phyloP scores from a whole-genome alignment of 805 yeast genomes.

The Candida cerambycidarum region DNA sequence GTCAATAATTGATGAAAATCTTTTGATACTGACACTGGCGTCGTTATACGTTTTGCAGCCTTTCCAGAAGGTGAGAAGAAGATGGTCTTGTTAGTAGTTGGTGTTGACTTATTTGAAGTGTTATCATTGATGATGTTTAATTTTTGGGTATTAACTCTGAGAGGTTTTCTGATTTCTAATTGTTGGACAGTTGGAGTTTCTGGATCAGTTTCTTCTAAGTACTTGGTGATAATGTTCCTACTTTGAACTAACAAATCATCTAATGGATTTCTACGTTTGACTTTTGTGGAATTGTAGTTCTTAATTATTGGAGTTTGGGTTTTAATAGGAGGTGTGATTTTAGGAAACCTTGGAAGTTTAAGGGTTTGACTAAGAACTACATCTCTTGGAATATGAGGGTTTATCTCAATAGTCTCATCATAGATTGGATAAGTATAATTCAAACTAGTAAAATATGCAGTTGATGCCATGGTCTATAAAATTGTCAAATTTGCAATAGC shows the following conservation, averaged over 20 bases:
- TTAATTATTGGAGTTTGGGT: not conserved
- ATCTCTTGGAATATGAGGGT: constrained; percentile 16
- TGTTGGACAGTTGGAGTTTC: not conserved
- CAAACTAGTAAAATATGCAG: constrained; percentile 13
- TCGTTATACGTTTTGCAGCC: constrained; percentile 22
- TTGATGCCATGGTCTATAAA: constrained; percentile 1
- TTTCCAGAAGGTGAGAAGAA: constrained; percentile 29
- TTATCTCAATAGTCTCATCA: constrained; percentile 11
- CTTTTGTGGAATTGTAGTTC: not conserved
- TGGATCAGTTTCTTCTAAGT: constrained; percentile 1
- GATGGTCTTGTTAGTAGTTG: constrained; percentile 27
- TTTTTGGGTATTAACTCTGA: constrained; percentile 1
- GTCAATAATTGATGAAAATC: constrained; percentile 19
- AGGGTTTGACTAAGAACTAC: constrained; percentile 19
- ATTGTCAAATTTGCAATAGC: not conserved
- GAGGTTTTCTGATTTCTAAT: not conserved
- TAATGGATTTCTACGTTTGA: constrained; percentile 5
- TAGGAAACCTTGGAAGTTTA: constrained; percentile 15
- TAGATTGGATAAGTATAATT: constrained; percentile 16
- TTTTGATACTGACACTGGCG: constrained; percentile 25
- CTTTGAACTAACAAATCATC: constrained; percentile 7
- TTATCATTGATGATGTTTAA: constrained; percentile 5
- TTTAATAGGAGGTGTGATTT: not conserved
- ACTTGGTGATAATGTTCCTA: not conserved
- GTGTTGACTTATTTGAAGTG: constrained; percentile 21